Evolutionary conservation across 2,329 filamentous ascomycete genomes (phyloP).

Genomic region (Hyphodiscus sp.): DNA sequence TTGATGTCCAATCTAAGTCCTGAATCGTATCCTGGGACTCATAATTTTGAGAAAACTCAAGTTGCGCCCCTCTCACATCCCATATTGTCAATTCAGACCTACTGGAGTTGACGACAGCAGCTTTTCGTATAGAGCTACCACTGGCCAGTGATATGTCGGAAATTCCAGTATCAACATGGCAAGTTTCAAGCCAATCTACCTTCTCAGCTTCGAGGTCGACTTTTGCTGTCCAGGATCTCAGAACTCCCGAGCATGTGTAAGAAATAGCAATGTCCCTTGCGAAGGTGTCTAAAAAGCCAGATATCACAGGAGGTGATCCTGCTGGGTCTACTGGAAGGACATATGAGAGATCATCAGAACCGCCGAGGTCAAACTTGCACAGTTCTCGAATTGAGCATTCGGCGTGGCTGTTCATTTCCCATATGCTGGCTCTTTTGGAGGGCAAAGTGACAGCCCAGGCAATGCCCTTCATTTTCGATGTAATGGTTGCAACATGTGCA

Average conservation of each 20-base stretch:
- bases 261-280: conserved; percentile 81
- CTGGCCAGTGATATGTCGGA: conserved; percentile 69
- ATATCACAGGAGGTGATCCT: conserved; percentile 62
- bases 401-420: conserved; percentile 31
- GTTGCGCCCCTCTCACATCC: conserved; percentile 74
- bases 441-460: conserved; percentile 74
- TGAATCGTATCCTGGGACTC: conserved; percentile 67
- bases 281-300: conserved; percentile 79
- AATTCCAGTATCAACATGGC: conserved; percentile 73
- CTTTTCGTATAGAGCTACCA: conserved; percentile 80
- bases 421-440: conserved; percentile 29
- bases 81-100: conserved; percentile 79
- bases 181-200: conserved; percentile 78
- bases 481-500: conserved; percentile 75
- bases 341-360: conserved; percentile 52
- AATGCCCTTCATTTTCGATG: conserved; percentile 68
- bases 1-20: conserved; percentile 91
- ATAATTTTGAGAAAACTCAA: conserved; percentile 76
- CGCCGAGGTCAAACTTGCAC: conserved; percentile 62
- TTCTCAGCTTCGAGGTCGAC: conserved; percentile 53
- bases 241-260: conserved; percentile 66
- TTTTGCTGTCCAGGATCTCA: conserved; percentile 81
- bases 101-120: conserved; percentile 69
- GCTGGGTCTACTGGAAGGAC: conserved; percentile 83
- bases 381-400: conserved; percentile 53